A percentile compares a stretch with the other conserved stretches of the same genome.
Evolutionary conservation across 148 eudicot species (phyloP).

Genomic region (Hydrangea macrophylla): DNA sequence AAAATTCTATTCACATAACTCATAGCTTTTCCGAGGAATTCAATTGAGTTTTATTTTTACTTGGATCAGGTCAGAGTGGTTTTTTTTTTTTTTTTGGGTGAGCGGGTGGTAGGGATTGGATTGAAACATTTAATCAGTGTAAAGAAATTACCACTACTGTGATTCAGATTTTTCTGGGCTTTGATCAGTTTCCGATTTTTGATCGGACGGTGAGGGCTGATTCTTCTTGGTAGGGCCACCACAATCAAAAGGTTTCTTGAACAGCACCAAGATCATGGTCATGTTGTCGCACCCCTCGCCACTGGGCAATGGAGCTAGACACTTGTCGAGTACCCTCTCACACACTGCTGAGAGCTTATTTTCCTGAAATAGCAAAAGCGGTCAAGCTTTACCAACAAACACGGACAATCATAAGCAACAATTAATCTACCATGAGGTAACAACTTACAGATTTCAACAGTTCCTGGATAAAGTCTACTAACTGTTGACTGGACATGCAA

Average conservation of each 20-base stretch:
- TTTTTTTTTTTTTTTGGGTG: no score
- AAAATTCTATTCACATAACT: no score
- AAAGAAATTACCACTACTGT: background rate
- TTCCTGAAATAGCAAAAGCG: no score
- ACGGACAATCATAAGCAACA: no score
- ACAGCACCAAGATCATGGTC: constrained; percentile 73
- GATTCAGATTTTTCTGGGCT: background rate
- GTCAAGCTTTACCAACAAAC: no score
- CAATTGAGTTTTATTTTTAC: no score
- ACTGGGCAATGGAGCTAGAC: constrained; percentile 59
- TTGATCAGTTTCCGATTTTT: background rate
- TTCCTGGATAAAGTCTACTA: constrained; percentile 56
- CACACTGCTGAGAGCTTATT: constrained; percentile 60
- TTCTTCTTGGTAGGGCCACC: constrained; percentile 8
- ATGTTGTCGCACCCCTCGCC: constrained; percentile 82
- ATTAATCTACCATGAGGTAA: no score
- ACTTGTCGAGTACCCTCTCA: constrained; percentile 51
- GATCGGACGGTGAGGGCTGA: constrained; percentile 14
- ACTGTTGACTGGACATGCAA: constrained; percentile 78
- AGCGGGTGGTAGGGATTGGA: no score
- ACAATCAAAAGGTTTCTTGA: constrained; percentile 32
- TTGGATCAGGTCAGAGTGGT: no score
- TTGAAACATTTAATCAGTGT: no score
- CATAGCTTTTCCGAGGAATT: no score
- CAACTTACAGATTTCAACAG: constrained; percentile 48